A percentile compares a stretch with the other conserved stretches of the same genome.
These are phyloP conservation scores for Trifolium subterraneum DNA, from an alignment of 306 rosid genomes.

Conservation along the genomic window DNA sequence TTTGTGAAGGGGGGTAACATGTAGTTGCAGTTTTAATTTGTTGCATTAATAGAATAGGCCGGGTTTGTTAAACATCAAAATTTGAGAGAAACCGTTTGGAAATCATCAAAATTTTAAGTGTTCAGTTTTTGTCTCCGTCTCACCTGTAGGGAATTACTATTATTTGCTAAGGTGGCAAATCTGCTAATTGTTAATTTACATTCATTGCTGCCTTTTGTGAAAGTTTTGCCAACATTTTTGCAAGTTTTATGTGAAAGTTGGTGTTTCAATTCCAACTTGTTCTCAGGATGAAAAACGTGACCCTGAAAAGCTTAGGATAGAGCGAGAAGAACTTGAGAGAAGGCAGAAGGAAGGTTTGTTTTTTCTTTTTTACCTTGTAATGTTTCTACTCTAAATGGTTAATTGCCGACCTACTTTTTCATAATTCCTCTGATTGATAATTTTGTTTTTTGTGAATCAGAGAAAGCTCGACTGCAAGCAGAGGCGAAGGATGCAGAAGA, in stretches of 20 bases:
- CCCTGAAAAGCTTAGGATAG: conserved; percentile 82
- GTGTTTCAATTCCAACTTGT: conserved; percentile 37
- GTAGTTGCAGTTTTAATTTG: conserved; percentile 14
- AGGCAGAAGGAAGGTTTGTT: conserved; percentile 78
- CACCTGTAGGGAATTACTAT: conserved; percentile 13
- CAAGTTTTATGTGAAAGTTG: conserved; percentile 8
- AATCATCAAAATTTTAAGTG: conserved; percentile 17
- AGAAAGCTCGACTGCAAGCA: conserved; percentile 92
- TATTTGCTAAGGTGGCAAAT: conserved; percentile 22
- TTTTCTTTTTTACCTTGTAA: conserved; percentile 17
- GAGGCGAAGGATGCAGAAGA: conserved; percentile 97
- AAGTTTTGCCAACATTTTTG: background rate
- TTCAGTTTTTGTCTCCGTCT: conserved; percentile 20
- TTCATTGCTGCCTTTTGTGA: conserved; percentile 17
- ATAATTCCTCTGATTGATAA: conserved; percentile 20
- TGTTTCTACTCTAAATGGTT: conserved; percentile 9
- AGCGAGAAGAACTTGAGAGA: conserved; percentile 92
- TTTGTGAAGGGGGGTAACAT: conserved; percentile 50
- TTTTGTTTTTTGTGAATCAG: conserved; percentile 45
- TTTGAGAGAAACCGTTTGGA: background rate
- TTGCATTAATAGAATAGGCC: conserved; percentile 16
- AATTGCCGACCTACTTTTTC: background rate
- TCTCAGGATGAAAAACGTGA: conserved; percentile 85
- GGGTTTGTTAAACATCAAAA: conserved; percentile 1
- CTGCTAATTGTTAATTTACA: conserved; percentile 8